These are phyloP conservation scores for Penicillium hordei DNA, from an alignment of 2,329 filamentous ascomycete genomes.

Conservation along the genomic window DNA sequence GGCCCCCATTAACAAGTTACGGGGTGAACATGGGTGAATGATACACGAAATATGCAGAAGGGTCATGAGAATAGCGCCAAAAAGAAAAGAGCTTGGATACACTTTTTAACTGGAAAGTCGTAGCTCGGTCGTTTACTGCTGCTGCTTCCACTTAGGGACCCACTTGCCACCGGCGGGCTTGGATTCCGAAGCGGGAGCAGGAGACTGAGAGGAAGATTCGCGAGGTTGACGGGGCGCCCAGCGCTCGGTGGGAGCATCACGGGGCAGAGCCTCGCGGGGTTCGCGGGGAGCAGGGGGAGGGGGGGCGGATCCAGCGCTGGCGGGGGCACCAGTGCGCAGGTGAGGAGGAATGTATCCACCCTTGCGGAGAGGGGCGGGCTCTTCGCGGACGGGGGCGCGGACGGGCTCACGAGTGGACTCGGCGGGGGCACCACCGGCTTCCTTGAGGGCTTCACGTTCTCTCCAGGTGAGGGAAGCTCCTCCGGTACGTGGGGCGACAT, in stretches of 20 bases:
- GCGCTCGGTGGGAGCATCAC: slow-evolving; percentile 34
- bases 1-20: slow-evolving; percentile 7
- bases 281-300: slow-evolving; percentile 30
- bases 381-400: slow-evolving; percentile 30
- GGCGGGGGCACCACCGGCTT: slow-evolving; percentile 27
- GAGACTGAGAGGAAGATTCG: slow-evolving; percentile 31
- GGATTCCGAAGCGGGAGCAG: slow-evolving; percentile 29
- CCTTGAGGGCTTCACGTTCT: slow-evolving; percentile 58
- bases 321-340: slow-evolving; percentile 34
- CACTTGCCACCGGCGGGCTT: slow-evolving; percentile 34
- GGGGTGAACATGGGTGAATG: slow-evolving; percentile 17
- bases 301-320: slow-evolving; percentile 29
- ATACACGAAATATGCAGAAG: slow-evolving; percentile 30
- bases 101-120: slow-evolving; percentile 29
- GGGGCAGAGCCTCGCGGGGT: slow-evolving; percentile 19
- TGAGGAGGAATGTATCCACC: slow-evolving; percentile 45
- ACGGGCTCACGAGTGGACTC: slow-evolving; percentile 1
- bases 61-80: slow-evolving; percentile 29
- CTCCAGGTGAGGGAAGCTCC: slow-evolving; percentile 54
- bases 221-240: slow-evolving; percentile 35
- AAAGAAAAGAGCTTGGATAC: slow-evolving; percentile 25
- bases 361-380: slow-evolving; percentile 30
- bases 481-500: slow-evolving; percentile 52
- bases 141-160: slow-evolving; percentile 42
- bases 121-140: slow-evolving; percentile 31